Evolutionary conservation across 1,139 yeast species (phyloP).

Genomic region (Kluyveromyces sp.): DNA sequence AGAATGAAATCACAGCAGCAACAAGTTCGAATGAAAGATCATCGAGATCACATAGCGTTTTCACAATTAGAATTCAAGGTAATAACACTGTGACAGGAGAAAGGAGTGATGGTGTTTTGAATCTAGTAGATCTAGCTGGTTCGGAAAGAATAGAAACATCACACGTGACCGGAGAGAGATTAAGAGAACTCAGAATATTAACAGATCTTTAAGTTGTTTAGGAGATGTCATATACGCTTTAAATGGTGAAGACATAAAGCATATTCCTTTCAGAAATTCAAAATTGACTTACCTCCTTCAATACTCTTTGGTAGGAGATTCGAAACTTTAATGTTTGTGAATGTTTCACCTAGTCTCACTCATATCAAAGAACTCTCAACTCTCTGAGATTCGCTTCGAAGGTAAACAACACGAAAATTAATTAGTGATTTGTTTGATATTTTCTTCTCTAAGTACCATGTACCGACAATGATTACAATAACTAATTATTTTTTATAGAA

Average conservation of each 20-base stretch:
- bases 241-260: conserved; percentile 35
- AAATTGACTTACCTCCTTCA: conserved; percentile 74
- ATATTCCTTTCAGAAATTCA: conserved; percentile 52
- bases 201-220: conserved; percentile 77
- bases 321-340: conserved; percentile 94
- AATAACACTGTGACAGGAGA: conserved; percentile 44
- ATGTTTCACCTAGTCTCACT: conserved; percentile 59
- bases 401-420: conserved; percentile 49
- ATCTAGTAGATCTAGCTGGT: conserved; percentile 80
- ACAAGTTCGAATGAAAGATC: conserved; percentile 79
- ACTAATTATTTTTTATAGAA: conserved; percentile 1
- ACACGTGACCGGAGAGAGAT: conserved; percentile 70
- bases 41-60: conserved; percentile 65
- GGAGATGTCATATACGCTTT: conserved; percentile 87
- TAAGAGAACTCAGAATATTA: conserved; percentile 87
- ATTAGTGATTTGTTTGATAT: neutral
- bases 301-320: conserved; percentile 75
- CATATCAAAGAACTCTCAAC: conserved; percentile 74
- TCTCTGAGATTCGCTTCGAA: conserved; percentile 86
- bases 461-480: neutral
- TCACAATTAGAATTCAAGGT: conserved; percentile 57
- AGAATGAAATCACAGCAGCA: conserved; percentile 66
- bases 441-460: neutral
- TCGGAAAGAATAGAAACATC: conserved; percentile 77
- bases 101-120: conserved; percentile 52